These are phyloP conservation scores for Xanthoconium stramineum DNA, from an alignment of 768 basidiomycete genomes.

Conservation along the genomic window DNA sequence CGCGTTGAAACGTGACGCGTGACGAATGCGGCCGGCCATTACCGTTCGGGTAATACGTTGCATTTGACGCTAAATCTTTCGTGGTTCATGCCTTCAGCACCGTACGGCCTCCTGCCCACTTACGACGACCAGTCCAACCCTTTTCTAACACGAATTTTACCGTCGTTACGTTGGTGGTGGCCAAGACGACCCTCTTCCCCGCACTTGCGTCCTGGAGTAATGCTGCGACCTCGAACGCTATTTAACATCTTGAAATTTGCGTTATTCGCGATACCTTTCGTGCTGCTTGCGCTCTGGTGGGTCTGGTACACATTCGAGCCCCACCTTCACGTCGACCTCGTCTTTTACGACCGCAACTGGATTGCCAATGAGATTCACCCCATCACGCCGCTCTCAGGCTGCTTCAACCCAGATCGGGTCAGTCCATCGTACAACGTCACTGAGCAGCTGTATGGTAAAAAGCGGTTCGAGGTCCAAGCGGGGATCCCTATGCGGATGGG, in stretches of 20 bases:
- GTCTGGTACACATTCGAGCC: conserved; percentile 65
- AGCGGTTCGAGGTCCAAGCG: conserved; percentile 70
- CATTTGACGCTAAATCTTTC: too few species aligned
- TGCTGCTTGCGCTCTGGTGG: conserved; percentile 28
- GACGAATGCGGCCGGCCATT: too few species aligned
- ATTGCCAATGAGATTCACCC: conserved; percentile 66
- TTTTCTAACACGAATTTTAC: background rate
- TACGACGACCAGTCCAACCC: conserved; percentile 7
- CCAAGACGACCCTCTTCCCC: background rate
- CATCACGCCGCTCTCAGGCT: conserved; percentile 63
- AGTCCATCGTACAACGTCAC: conserved; percentile 69
- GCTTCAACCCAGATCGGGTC: conserved; percentile 62
- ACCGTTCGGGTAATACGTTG: too few species aligned
- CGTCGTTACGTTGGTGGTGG: conserved; percentile 9
- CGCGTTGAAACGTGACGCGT: too few species aligned
- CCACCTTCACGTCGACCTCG: conserved; percentile 69
- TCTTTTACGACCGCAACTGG: conserved; percentile 77
- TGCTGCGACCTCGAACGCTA: conserved; percentile 33
- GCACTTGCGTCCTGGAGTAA: background rate
- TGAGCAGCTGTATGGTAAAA: conserved; percentile 57
- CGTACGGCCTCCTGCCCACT: conserved; percentile 8
- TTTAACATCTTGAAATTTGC: conserved; percentile 41
- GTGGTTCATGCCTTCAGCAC: conserved; percentile 8
- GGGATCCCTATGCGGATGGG: conserved; percentile 77
- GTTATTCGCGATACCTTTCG: conserved; percentile 40